phyloP scores from a whole-genome alignment of 2,329 filamentous ascomycete species.

The Aspergillus fructus region DNA sequence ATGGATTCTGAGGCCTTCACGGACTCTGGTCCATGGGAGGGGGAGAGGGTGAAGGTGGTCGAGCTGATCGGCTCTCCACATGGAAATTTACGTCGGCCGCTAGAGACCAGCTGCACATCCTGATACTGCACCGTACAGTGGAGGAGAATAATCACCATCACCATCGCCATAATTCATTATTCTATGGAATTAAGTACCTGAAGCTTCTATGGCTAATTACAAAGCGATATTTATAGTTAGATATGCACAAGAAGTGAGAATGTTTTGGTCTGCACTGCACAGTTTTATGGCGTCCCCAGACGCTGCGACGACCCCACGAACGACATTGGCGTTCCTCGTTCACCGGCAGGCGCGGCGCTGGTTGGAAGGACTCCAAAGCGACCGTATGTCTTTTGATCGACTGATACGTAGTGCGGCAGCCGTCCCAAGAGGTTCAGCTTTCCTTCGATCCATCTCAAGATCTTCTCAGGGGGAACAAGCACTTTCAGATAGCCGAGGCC shows the following conservation, averaged over 20 bases:
- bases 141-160: constrained; percentile 3
- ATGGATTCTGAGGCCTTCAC: constrained; percentile 32
- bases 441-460: constrained; percentile 81
- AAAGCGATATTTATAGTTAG: constrained; percentile 17
- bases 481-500: constrained; percentile 87
- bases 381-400: constrained; percentile 94
- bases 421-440: constrained; percentile 82
- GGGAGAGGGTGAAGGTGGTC: neutral
- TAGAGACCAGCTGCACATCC: constrained; percentile 33
- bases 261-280: neutral
- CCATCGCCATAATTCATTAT: constrained; percentile 6
- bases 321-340: constrained; percentile 51
- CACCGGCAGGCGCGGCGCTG: constrained; percentile 29
- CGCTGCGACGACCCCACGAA: constrained; percentile 65
- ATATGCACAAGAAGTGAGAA: constrained; percentile 34
- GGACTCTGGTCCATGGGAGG: constrained; percentile 22
- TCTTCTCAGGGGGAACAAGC: constrained; percentile 84
- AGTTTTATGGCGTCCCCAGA: constrained; percentile 60
- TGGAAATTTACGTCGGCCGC: constrained; percentile 32
- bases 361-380: constrained; percentile 84
- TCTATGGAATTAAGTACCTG: constrained; percentile 10
- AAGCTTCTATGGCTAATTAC: constrained; percentile 11
- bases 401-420: constrained; percentile 86
- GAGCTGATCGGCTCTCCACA: constrained; percentile 6
- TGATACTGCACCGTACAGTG: constrained; percentile 6